Conservation (phyloP, 768 basidiomycete species). For the Phanerochaete carnosa region DNA sequence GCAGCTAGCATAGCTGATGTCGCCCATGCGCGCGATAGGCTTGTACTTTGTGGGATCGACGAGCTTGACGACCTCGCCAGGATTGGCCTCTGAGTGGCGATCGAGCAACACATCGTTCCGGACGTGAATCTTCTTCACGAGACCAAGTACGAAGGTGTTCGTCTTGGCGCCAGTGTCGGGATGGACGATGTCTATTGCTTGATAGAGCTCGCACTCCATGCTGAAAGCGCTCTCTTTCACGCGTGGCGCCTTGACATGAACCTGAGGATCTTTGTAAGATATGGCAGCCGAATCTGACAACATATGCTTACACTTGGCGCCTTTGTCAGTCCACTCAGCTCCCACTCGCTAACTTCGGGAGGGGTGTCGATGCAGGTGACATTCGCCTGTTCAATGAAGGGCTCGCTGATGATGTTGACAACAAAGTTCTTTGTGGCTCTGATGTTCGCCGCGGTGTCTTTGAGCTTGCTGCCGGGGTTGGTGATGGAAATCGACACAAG, state of each 20-base stretch:
- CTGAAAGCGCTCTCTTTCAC: slow-evolving; percentile 57
- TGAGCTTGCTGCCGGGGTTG: slow-evolving; percentile 38
- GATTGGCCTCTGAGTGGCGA: slow-evolving; percentile 38
- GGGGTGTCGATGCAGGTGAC: slow-evolving; percentile 54
- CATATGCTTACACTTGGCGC: slow-evolving; percentile 46
- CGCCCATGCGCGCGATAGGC: slow-evolving; percentile 53
- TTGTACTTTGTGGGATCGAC: slow-evolving; percentile 48
- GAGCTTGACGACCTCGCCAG: slow-evolving; percentile 29
- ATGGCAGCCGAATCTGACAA: no score
- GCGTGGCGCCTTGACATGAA: slow-evolving; percentile 43
- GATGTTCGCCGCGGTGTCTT: slow-evolving; percentile 69
- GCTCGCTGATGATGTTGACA: slow-evolving; percentile 68
- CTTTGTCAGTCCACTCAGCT: slow-evolving; percentile 54
- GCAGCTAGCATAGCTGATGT: slow-evolving; percentile 46
- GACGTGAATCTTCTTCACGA: slow-evolving; percentile 38
- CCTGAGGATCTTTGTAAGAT: no score
- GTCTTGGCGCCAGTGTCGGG: slow-evolving; percentile 24
- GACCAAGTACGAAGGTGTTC: slow-evolving; percentile 34
- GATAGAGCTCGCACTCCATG: slow-evolving; percentile 64
- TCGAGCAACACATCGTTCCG: slow-evolving; percentile 43
- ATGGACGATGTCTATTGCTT: slow-evolving; percentile 30
- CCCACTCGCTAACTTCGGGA: slow-evolving; percentile 53
- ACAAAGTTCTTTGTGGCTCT: slow-evolving; percentile 64
- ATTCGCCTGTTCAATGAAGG: slow-evolving; percentile 57
- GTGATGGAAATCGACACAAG: slow-evolving; percentile 61